phyloP scores from a whole-genome alignment of 2,329 filamentous ascomycete species.

The Penicillium crustosum region DNA sequence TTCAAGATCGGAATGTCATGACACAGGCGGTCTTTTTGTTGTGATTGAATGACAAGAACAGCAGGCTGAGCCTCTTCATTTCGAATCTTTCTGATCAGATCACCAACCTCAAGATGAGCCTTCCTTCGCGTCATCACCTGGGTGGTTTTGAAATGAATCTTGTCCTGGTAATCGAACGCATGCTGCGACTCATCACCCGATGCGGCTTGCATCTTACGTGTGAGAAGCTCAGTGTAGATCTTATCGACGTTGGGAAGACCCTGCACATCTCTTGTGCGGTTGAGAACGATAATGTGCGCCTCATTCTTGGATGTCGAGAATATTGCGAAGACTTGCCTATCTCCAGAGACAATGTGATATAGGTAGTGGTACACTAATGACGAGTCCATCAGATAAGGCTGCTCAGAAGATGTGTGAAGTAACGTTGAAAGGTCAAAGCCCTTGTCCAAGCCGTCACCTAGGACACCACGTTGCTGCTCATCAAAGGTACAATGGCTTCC shows the following conservation, averaged over 20 bases:
- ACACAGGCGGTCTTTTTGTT: slow-evolving; percentile 73
- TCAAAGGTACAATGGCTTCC: slow-evolving; percentile 94
- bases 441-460: slow-evolving; percentile 88
- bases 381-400: slow-evolving; percentile 73
- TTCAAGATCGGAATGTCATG: slow-evolving; percentile 82
- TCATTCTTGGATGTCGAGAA: slow-evolving; percentile 81
- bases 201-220: slow-evolving; percentile 62
- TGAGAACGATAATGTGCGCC: slow-evolving; percentile 85
- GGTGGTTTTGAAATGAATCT: slow-evolving; percentile 77
- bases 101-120: slow-evolving; percentile 81
- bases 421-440: slow-evolving; percentile 85
- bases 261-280: slow-evolving; percentile 75
- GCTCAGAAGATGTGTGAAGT: slow-evolving; percentile 64
- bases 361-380: slow-evolving; percentile 83
- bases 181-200: slow-evolving; percentile 72
- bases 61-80: slow-evolving; percentile 78
- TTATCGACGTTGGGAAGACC: slow-evolving; percentile 87
- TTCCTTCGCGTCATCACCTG: slow-evolving; percentile 89
- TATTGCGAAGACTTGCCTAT: slow-evolving; percentile 88
- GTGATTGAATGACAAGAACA: slow-evolving; percentile 87
- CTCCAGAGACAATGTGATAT: slow-evolving; percentile 87
- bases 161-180: slow-evolving; percentile 83
- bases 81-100: slow-evolving; percentile 84
- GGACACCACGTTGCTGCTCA: slow-evolving; percentile 80
- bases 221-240: slow-evolving; percentile 76